Percentiles rank a stretch among this genome's conserved stretches.
Conservation (phyloP, 1,284 basidiomycete species). For the Leccinum subrobustum region DNA sequence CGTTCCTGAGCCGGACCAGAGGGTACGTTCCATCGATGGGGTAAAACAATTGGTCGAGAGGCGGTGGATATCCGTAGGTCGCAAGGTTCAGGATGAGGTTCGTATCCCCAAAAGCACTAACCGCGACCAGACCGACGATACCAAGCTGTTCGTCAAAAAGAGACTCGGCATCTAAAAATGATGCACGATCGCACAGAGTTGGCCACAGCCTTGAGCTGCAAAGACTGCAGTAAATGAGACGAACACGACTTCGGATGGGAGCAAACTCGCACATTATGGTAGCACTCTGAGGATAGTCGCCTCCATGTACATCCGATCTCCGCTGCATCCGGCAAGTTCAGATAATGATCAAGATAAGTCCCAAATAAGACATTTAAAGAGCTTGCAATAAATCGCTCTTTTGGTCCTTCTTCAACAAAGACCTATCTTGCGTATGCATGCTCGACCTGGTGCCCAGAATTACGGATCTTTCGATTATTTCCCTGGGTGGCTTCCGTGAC, state of each 20-base stretch:
- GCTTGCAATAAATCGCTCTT: conserved; percentile 43
- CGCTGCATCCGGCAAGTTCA: conserved; percentile 17
- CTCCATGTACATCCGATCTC: conserved; percentile 42
- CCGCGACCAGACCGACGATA: conserved; percentile 48
- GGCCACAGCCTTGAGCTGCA: conserved; percentile 54
- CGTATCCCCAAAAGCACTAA: conserved; percentile 15
- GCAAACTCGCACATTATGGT: conserved; percentile 62
- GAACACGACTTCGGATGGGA: conserved; percentile 52
- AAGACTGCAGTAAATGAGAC: conserved; percentile 60
- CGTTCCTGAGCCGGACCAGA: neutral
- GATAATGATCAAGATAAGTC: neutral
- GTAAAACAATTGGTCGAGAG: neutral
- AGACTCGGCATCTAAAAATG: neutral
- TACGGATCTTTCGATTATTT: neutral
- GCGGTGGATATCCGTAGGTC: neutral
- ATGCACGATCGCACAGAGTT: conserved; percentile 39
- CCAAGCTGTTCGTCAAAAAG: conserved; percentile 13
- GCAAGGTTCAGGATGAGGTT: neutral
- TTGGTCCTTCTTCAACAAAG: neutral
- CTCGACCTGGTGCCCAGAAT: neutral
- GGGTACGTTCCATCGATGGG: neutral
- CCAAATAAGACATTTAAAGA: neutral
- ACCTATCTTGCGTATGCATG: neutral
- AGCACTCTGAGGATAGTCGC: conserved; percentile 49
- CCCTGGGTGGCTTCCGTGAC: neutral